Conservation (phyloP, 192 early-diverging fungal genomes). For the Jimgerdemannia flammicorona region DNA sequence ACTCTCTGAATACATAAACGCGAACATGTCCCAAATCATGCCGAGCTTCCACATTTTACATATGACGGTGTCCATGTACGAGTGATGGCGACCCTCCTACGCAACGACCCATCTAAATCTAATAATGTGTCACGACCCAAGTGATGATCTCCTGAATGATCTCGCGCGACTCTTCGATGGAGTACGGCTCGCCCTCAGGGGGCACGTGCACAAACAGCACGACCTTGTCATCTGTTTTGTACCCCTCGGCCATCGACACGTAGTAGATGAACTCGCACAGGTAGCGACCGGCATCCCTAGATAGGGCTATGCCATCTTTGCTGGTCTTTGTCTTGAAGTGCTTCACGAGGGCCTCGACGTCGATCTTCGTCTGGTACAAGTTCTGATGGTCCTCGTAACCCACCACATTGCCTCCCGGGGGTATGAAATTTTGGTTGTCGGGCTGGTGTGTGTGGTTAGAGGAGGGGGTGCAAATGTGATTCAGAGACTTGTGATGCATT, state of each 20-base stretch:
- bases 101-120: no score
- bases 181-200: background rate
- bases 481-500: constrained; percentile 1
- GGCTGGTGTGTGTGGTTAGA: no score
- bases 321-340: constrained; percentile 2
- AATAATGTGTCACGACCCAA: constrained; percentile 9
- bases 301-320: background rate
- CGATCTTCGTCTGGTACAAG: constrained; percentile 1
- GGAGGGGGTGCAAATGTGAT: no score
- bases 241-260: constrained; percentile 1
- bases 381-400: constrained; percentile 5
- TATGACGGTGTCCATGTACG: no score
- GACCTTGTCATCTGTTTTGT: background rate
- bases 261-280: constrained; percentile 13
- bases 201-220: constrained; percentile 14
- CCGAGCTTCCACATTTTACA: no score
- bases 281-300: constrained; percentile 7
- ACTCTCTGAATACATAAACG: no score
- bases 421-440: constrained; percentile 6
- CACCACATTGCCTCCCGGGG: background rate
- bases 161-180: background rate
- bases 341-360: constrained; percentile 1
- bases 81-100: no score
- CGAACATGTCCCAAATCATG: no score
- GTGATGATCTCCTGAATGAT: constrained; percentile 6